Evolutionary conservation across 2,329 filamentous ascomycete genomes (phyloP).

Genomic region (Aureobasidium sp.): DNA sequence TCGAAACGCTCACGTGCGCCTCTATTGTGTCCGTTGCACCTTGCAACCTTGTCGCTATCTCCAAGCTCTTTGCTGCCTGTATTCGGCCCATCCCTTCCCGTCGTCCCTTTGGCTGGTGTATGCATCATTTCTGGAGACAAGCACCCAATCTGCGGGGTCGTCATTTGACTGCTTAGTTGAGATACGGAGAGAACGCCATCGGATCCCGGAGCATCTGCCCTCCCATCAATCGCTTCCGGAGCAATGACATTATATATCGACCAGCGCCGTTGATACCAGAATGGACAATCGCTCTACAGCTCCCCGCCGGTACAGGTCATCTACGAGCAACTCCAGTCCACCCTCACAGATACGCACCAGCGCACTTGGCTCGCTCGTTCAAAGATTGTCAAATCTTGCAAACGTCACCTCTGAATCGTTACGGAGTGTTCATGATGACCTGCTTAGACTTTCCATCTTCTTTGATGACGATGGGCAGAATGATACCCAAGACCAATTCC

Average conservation of each 20-base stretch:
- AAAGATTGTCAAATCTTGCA: slow-evolving; percentile 13
- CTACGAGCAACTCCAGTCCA: slow-evolving; percentile 17
- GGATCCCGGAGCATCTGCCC: slow-evolving; percentile 6
- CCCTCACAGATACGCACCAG: slow-evolving; percentile 15
- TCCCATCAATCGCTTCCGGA: background rate
- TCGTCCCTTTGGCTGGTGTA: slow-evolving; percentile 8
- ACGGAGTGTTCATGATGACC: slow-evolving; percentile 13
- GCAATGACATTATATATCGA: slow-evolving; percentile 16
- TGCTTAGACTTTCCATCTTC: slow-evolving; percentile 9
- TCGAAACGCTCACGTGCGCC: slow-evolving; percentile 15
- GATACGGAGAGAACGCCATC: slow-evolving; percentile 10
- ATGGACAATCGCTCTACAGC: slow-evolving; percentile 6
- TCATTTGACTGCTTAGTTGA: slow-evolving; percentile 5
- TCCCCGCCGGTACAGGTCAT: slow-evolving; percentile 19
- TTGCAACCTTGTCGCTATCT: slow-evolving; percentile 9
- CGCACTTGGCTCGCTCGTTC: slow-evolving; percentile 15
- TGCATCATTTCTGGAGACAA: background rate
- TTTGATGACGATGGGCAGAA: slow-evolving; percentile 15
- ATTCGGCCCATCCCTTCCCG: background rate
- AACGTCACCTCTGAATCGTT: slow-evolving; percentile 2
- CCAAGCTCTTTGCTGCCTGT: background rate
- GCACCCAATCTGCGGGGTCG: slow-evolving; percentile 9
- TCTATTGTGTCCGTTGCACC: slow-evolving; percentile 4
- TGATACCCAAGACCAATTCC: slow-evolving; percentile 63
- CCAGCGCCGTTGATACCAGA: slow-evolving; percentile 11